Evolutionary conservation across 495 filamentous ascomycete genomes (phyloP), one percentile per base, ranked within the genome.

Genomic region (Coniosporium apollinis): DNA sequence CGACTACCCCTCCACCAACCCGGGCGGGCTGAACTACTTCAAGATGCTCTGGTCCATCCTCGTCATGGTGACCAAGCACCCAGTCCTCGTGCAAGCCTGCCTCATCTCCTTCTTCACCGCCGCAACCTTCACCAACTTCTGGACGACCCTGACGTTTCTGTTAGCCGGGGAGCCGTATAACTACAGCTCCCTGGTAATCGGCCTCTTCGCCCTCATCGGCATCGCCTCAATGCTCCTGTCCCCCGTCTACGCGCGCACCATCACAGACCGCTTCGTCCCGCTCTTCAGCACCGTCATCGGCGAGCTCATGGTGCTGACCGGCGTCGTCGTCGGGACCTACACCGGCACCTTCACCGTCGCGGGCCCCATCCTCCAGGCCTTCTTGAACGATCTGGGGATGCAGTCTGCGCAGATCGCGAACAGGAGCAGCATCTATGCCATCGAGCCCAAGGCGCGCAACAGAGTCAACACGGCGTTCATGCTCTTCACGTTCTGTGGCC

Each of bases 121-220:
- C 3, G 54, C 61, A 0, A 70, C 65, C 1, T 80, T 80, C 50
- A 80, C 74, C n/a, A 57, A 48, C 20, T 79, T 76, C 60, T 91
- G 82, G 82, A 89, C 82, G 2, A 87, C 82, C 0, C 57, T 87
- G 13, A 83, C 79, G 0, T 91, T 91, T 52, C 66, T 87, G 15
- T 65, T 89, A 4, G 66, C 76, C 1, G 66, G 63, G 0, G 52
- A 61, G 13, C 79, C 82, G 0, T 92, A 84, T 52, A 47, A 64
- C 30, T 89, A 78, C 48, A 55, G 61, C 9, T 69, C 76, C 1
- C 43, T 80, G 2, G 61, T 60, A 1, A 82, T 89, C 28, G 83
- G 83, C 1, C 59, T 89, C 28, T 89, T 89, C 48, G 76, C 78
- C 0, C 57, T 91, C 15, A 75, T 85, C 20, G 82, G 82, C 3